Base-by-base conservation (phyloP, 2,329 filamentous ascomycete genomes). In the Aspergillus uvarum region DNA sequence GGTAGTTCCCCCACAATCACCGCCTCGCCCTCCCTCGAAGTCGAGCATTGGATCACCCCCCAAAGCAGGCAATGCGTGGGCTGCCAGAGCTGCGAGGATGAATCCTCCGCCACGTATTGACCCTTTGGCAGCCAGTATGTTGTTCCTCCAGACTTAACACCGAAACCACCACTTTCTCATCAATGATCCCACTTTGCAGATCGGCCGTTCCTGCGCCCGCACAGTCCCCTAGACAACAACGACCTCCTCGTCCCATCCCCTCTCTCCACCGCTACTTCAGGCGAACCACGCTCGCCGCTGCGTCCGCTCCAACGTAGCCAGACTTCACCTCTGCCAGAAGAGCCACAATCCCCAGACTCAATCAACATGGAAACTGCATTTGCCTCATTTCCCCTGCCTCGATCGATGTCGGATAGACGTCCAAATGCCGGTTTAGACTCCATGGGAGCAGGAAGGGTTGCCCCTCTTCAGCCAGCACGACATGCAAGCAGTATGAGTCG, bases 191-290 rank as follows among this genome's bases (percentile, higher is more conserved):
- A 2, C 26, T 19, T n/a, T 52, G 42, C 58, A 80, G 77, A 80
- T 66, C 73, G 71, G 47, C 72, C 77, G 2, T 79, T 76, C 54
- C 64, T 79, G 61, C 82, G 79, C 44, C 80, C 82, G 54, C 59
- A 90, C 87, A 11, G 87, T 87, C 53, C 78, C 6, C 32, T 48
- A 4, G 90, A 87, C 74, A 82, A 82, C 58, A 84, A 82, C 65
- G 83, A 83, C 54, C 87, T 86, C 47, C 83, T 81, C 63, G 84
- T 83, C 59, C 79, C 83, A 26, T 91, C 89, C n/a, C 88, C 89
- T 7, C 79, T 82, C 57, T 86, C 85, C 14, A 82, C 84, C 26
- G 79, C 76, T 59, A 80, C 81, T 42, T 42, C 38, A 14, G 38
- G 38, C 72, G 67, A 80, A 70, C 60, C 76, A 71, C 68, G 77